A percentile compares a stretch with the other conserved stretches of the same genome.
phyloP scores from a whole-genome alignment of 768 basidiomycete genomes.

The Lactarius sanguifluus region DNA sequence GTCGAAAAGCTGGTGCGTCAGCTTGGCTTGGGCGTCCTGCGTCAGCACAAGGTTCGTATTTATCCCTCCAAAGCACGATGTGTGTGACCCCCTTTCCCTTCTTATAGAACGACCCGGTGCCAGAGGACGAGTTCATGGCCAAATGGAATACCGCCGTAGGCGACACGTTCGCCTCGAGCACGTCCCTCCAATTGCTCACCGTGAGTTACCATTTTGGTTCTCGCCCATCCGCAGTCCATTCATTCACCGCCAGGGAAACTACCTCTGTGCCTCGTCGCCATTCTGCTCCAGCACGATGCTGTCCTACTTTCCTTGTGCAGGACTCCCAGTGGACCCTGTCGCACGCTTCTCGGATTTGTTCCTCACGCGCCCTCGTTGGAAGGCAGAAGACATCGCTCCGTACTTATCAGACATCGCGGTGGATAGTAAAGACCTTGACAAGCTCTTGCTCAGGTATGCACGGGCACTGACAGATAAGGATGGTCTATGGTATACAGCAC shows the following conservation, averaged over 20 bases:
- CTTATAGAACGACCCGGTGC: constrained; percentile 57
- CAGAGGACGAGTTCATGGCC: constrained; percentile 52
- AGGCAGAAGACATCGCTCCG: constrained; percentile 72
- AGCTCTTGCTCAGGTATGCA: constrained; percentile 82
- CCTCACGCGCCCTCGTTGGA: constrained; percentile 74
- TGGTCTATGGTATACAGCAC: constrained; percentile 73
- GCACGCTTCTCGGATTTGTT: constrained; percentile 89
- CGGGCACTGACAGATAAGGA: constrained; percentile 68
- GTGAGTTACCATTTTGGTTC: constrained; percentile 43
- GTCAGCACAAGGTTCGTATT: constrained; percentile 51
- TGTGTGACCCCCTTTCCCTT: neutral
- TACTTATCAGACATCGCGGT: constrained; percentile 82
- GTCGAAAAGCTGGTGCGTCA: constrained; percentile 61
- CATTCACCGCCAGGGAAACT: constrained; percentile 62
- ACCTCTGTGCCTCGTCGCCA: constrained; percentile 48
- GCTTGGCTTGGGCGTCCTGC: constrained; percentile 73
- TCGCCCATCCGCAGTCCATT: neutral
- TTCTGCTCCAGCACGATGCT: constrained; percentile 42
- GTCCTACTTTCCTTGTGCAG: constrained; percentile 73
- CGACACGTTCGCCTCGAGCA: constrained; percentile 64
- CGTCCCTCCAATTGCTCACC: constrained; percentile 66
- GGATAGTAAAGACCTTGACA: constrained; percentile 86
- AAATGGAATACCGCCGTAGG: constrained; percentile 78
- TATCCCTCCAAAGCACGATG: neutral
- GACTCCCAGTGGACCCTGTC: constrained; percentile 73